Conservation (phyloP, 768 basidiomycete species). For the Collybia sordida region DNA sequence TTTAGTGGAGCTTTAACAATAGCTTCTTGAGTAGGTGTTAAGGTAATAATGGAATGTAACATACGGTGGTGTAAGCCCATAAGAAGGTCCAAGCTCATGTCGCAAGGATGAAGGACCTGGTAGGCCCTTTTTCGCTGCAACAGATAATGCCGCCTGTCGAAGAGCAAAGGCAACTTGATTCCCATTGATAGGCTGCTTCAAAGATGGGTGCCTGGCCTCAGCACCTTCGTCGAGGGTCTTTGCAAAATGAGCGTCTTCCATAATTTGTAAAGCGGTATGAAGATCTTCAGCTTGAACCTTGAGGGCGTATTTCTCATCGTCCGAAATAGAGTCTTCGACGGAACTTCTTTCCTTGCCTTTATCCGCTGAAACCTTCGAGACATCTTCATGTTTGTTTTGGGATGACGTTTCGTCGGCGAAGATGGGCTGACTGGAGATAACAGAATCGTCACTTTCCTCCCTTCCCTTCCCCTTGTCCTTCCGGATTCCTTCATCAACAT, state of each 20-base stretch:
- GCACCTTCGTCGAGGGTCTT: slow-evolving; percentile 41
- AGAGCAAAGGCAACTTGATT: slow-evolving; percentile 43
- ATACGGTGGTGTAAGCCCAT: background rate
- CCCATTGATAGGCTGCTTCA: slow-evolving; percentile 15
- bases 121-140: background rate
- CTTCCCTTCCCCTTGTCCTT: too few species aligned
- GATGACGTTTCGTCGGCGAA: too few species aligned
- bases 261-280: slow-evolving; percentile 21
- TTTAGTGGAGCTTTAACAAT: too few species aligned
- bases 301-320: slow-evolving; percentile 44
- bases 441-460: too few species aligned
- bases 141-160: slow-evolving; percentile 23
- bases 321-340: slow-evolving; percentile 27
- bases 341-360: slow-evolving; percentile 39
- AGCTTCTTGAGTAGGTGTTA: too few species aligned
- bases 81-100: background rate
- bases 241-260: slow-evolving; percentile 39
- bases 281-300: slow-evolving; percentile 38
- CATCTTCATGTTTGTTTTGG: too few species aligned
- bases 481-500: too few species aligned
- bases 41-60: background rate
- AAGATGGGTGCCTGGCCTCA: slow-evolving; percentile 26
- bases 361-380: too few species aligned
- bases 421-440: too few species aligned
- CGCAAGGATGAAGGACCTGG: background rate